Evolutionary conservation across 805 yeast species (phyloP), one percentile per base, ranked within the genome.

Genomic region (Lipomyces orientalis): DNA sequence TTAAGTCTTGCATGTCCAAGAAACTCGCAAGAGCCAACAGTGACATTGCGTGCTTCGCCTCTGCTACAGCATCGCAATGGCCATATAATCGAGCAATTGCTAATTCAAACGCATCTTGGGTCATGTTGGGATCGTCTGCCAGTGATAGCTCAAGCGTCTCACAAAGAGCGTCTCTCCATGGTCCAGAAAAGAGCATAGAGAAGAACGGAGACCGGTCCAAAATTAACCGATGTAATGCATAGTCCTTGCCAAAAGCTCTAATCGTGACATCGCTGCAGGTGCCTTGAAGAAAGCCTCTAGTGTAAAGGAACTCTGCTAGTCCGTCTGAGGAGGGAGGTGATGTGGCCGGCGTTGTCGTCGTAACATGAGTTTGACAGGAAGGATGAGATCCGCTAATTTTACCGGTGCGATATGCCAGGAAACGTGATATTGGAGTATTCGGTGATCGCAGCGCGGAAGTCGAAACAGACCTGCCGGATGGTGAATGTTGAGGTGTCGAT

Each of bases 21-120:
- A 81, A 86, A 67, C 82, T 85, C 0, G 87, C 86, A 16, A 83
- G 76, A 0, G 86, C 85, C 63, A 86, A 79, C 80, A 85, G 77
- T 19, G 78, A 78, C 61, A 79, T 75, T 1, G 85, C 78, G n/a
- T 79, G 76, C 31, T 75, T 67, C 25, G 73, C 75, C 60, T 81
- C 84, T 16, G 76, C 75, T 25, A 73, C 73, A 3, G 73, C 58
- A 60, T 81, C 79, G 2, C 73, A 58, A 0, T 79, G 81, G 0
- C 88, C 88, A 70, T 86, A 86, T 12, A 86, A 75, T 54, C 83
- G 70, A 0, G 81, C 81, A 1, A 86, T 72, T 0, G 85, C 85
- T 29, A 82, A 73, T 58, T 85, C 87, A 73, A 86, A 85, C 4
- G 86, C 81, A 25, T 80, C 80, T 62, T 78, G 78, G 0, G 84